phyloP scores from a whole-genome alignment of 1,139 yeast genomes.

The Eremothecium gossypii region DNA sequence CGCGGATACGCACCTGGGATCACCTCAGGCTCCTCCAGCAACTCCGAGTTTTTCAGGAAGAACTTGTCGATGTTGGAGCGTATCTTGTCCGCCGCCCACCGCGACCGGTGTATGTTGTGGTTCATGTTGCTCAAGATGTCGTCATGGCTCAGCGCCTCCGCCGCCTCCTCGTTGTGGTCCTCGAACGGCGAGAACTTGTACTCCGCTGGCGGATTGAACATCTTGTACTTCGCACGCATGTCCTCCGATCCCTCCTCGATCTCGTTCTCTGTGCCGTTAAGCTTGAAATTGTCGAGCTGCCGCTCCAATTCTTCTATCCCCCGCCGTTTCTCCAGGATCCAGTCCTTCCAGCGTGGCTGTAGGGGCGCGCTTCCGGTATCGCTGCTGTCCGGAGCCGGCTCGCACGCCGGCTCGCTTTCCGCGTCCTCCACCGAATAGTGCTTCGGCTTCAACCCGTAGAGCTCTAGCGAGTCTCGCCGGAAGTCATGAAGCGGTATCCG shows the following conservation, averaged over 20 bases:
- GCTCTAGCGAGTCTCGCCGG: constrained; percentile 3
- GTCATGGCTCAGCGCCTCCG: background rate
- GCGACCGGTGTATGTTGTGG: background rate
- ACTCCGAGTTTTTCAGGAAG: background rate
- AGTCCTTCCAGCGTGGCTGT: constrained; percentile 2
- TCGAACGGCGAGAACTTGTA: background rate
- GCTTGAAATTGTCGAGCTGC: constrained; percentile 3
- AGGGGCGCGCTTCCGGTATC: constrained; percentile 1
- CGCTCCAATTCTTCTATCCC: constrained; percentile 2
- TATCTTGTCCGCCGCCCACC: constrained; percentile 1
- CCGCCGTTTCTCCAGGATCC: constrained; percentile 1
- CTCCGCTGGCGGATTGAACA: background rate
- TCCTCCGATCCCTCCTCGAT: background rate
- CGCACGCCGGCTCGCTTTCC: constrained; percentile 1
- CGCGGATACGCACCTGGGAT: constrained; percentile 2
- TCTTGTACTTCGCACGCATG: background rate
- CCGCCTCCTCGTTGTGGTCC: background rate
- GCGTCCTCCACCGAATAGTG: background rate
- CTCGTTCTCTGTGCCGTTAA: background rate
- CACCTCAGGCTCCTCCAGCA: background rate
- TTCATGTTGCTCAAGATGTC: background rate
- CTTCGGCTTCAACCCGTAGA: constrained; percentile 3
- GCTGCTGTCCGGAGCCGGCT: constrained; percentile 1
- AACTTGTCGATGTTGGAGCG: background rate
- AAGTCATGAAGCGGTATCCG: constrained; percentile 3